Conservation (phyloP, 352 stramenopile species). For the Globisporangium uncinulatum region DNA sequence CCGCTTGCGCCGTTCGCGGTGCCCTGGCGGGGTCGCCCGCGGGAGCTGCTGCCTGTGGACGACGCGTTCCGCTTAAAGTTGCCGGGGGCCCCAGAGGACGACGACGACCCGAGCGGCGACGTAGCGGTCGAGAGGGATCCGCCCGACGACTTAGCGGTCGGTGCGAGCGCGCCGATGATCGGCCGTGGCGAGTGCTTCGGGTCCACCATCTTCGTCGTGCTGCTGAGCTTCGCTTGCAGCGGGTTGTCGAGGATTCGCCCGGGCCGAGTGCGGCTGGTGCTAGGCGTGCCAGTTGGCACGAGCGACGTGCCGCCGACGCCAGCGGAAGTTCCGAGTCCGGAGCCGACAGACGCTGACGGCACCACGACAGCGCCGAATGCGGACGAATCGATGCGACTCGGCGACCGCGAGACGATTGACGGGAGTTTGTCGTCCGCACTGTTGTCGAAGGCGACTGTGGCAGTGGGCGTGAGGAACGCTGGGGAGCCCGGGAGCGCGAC, state of each 20-base stretch:
- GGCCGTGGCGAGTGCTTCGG: conserved; percentile 34
- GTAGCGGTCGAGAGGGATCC: not conserved
- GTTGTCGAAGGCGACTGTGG: not conserved
- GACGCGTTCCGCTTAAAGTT: conserved; percentile 54
- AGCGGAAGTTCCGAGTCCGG: not conserved
- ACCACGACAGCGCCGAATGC: conserved; percentile 7
- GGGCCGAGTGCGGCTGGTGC: conserved; percentile 22
- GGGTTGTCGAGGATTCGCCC: conserved; percentile 49
- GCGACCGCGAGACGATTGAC: conserved; percentile 44
- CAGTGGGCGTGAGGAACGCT: conserved; percentile 12
- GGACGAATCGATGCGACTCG: conserved; percentile 27
- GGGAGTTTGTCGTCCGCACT: conserved; percentile 44
- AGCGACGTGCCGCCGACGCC: conserved; percentile 4
- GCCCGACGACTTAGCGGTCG: conserved; percentile 16
- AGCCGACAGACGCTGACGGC: not conserved
- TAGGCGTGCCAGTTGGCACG: conserved; percentile 23
- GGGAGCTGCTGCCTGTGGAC: conserved; percentile 28
- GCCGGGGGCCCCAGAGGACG: not conserved
- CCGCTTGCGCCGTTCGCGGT: conserved; percentile 14
- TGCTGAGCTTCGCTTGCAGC: conserved; percentile 28
- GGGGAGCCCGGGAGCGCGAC: conserved; percentile 20
- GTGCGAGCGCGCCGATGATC: conserved; percentile 17
- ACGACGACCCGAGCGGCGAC: conserved; percentile 6
- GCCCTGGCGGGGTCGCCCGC: conserved; percentile 26
- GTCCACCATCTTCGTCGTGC: conserved; percentile 22